phyloP scores from a whole-genome alignment of 1,284 basidiomycete species.

The Retiboletus flavoniger region DNA sequence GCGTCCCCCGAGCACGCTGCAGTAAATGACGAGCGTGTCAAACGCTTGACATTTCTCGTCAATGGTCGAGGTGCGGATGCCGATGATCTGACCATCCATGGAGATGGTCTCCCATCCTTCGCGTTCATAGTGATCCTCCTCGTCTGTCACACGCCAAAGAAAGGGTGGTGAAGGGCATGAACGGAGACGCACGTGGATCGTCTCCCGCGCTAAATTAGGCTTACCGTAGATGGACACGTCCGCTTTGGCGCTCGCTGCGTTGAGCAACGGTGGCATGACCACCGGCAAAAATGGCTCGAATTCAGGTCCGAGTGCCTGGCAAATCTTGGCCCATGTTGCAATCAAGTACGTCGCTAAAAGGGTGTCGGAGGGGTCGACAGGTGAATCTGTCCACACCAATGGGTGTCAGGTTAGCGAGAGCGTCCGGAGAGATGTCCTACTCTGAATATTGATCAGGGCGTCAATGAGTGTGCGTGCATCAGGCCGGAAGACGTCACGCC shows the following conservation, averaged over 20 bases:
- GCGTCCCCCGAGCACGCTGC: conserved; percentile 61
- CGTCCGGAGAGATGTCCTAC: conserved; percentile 36
- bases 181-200: not conserved
- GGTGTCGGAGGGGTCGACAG: conserved; percentile 61
- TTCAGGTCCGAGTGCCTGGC: conserved; percentile 75
- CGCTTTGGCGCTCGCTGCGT: conserved; percentile 74
- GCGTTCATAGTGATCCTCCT: conserved; percentile 52
- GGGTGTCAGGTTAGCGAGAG: not conserved
- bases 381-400: conserved; percentile 47
- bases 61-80: conserved; percentile 74
- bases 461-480: conserved; percentile 75
- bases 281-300: conserved; percentile 82
- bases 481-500: conserved; percentile 69
- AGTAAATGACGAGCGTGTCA: conserved; percentile 79
- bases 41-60: conserved; percentile 88
- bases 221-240: conserved; percentile 74
- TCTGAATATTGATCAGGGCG: conserved; percentile 75
- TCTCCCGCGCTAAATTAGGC: conserved; percentile 13
- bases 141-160: conserved; percentile 36
- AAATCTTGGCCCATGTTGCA: conserved; percentile 80
- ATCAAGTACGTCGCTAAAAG: conserved; percentile 70
- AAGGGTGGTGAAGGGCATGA: not conserved
- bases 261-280: conserved; percentile 77
- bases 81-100: conserved; percentile 74
- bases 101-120: conserved; percentile 78